Base-by-base conservation (phyloP, 768 basidiomycete species). In the Pulveroboletus sp. region DNA sequence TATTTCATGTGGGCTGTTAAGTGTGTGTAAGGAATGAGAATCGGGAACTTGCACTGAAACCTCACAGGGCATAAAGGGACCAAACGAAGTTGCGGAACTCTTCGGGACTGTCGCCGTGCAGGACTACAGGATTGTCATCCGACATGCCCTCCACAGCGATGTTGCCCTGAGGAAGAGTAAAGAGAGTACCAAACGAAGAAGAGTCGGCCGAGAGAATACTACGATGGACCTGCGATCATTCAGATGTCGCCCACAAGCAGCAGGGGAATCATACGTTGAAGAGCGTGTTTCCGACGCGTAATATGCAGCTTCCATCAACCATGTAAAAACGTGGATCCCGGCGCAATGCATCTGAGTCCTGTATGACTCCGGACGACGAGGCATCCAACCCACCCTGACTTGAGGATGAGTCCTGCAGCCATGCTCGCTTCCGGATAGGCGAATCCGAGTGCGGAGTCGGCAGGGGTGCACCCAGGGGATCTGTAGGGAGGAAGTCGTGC, bases 1-100 rank as follows among this genome's bases (percentile, higher is more conserved):
- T 19, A 86, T 69, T 57, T 88, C 85, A 17, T 76, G 79, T 4
- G 86, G 86, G 51, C 86, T 88, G 32, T 31, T 23, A 12, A 54
- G 34, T 27, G 45, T 36, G 30, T 20, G 49, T 49, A 16, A 57
- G 46, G 3, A n/a, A 19, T 14, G 24, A 5, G 20, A 20, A 13
- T 5, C 17, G 1, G 19, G 30, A 34, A 45, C 19, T 2, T 9
- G 19, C 6, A 17, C 17, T 10, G 47, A 46, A 49, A 32, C 63
- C 85, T 68, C 58, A 87, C 86, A 85, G 60, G 7, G 86, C 84
- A 58, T 89, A 89, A n/a, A 89, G 65, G 1, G 81, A 80, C 83
- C 83, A 86, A 27, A 90, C 74, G 57, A 90, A 85, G 61, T 83
- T 76, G 42, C 77, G 76, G 61, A 90, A 89, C 63, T 89, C 84